Evolutionary conservation across 306 rosid species (phyloP), one percentile per base, ranked within the genome.

Genomic region (Prunus padus): DNA sequence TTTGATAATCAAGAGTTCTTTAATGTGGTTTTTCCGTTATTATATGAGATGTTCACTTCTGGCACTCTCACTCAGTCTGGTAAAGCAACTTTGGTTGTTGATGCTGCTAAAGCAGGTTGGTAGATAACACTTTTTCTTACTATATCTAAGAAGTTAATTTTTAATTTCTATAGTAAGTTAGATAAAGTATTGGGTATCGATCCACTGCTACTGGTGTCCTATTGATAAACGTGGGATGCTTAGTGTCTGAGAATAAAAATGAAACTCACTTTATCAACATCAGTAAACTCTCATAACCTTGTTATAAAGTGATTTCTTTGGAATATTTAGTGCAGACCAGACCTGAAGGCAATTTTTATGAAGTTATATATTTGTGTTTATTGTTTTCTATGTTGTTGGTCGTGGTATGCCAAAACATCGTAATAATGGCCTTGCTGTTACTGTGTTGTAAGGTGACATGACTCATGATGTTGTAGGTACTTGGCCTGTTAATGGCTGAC

Each of bases 1-100:
- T 95, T 95, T 76, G 95, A 92, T 71, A 76, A 87, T 78, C 90
- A 96, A 60, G 95, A 90, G 62, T 90, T 88, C 86, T 95, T 95
- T 72, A 86, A 72, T 70, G 78, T 84, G 80, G 89, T 86, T 40
- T 85, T 87, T 79, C 97, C 95, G 18, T 70, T 86, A 86, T 75
- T 95, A 87, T 82, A 82, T 73, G 93, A 92, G 67, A 76, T 87
- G 74, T 81, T 83, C 84, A 85, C 83, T 76, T 73, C 87, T 25
- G 88, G 74, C 28, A 72, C 85, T 75, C 15, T 51, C 37, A 13
- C 8, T 30, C 86, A 82, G 72, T 79, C 92, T 22, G 83, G 77
- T 78, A 87, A 83, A 83, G 66, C 85, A 84, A 79, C 87, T 80
- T 70, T 71, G 82, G 77, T 69, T 73, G 77, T 77, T 71, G 90